Base-by-base conservation (phyloP, 179 eudicot species). In the Silene noctiflora region DNA sequence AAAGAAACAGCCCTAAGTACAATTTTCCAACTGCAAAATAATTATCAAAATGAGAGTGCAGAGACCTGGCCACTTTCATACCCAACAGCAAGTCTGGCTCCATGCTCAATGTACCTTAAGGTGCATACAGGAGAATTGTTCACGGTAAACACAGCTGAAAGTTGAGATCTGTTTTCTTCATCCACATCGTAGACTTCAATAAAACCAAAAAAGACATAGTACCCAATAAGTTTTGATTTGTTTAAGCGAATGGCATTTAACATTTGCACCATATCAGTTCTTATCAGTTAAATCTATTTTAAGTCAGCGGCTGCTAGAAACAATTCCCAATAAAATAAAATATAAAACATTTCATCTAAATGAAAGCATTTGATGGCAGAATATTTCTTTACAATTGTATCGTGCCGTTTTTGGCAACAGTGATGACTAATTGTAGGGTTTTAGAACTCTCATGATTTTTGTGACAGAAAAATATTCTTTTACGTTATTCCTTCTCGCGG, bases 11-110 rank as follows among this genome's bases (percentile, higher is more conserved):
- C 51, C 51, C 39, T 60, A 39, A 64, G 42, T 13, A 64, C 14
- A 71, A 48, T 31, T 67, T 65, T 22, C 20, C 21, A 70, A 25
- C 24, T 13, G 44, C 29, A 63, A 39, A 67, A 67, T 16, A 5
- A 20, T 59, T 72, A 17, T 51, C 24, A 48, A 56, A 56, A 53
- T 31, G 27, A 71, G 66, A 71, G 69, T 35, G 76, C 75, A 84
- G 80, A 85, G 71, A 94, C 98, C 85, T 86, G 86, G 60, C 91
- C 93, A 81, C 84, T 87, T 72, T 85, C 87, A 85, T 80, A 88
- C 71, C 92, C 98, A 72, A 90, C 87, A 69, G 89, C 85, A 83
- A 92, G 96, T 81, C 85, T 86, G 79, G 89, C 79, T 79, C 96
- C 97, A 75, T 70, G 64, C 77, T 78, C 79, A 74, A 84, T 79